Evolutionary conservation across 148 eudicot species (phyloP), one percentile per base, ranked within the genome.

Genomic region (Gaultheria prostrata): DNA sequence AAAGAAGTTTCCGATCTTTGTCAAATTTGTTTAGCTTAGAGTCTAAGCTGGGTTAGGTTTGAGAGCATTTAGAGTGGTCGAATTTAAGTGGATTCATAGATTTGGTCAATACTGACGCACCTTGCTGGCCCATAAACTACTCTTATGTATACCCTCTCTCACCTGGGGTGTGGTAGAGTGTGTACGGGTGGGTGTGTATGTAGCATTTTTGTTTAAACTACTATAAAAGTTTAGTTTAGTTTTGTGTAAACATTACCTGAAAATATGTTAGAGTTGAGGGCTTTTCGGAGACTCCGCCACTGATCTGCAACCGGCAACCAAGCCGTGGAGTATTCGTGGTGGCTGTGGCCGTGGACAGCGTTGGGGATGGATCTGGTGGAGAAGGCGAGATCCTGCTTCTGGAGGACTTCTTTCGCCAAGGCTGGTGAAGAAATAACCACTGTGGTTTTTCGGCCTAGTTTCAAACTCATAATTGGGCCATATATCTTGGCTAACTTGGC

Each of bases 391-490:
- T 33, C 49, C 4, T 63, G 69, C 32, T 63, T 63, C 4, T 63
- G 69, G 69, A 63, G 69, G 32, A 63, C 11, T 63, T 63, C 69
- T 63, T 63, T 63, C 50, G 87, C 87, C 14, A 76, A 7, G 51
- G 56, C 24, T 21, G 78, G 12, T n/a, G 84, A 85, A 1, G 87
- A 75, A 4, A 85, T 63, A 8, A 85, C 81, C 15, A 81, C 39
- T 1, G 57, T 39, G 56, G 69, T 85, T 6, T 49, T 24, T 10
- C 15, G 79, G n/a, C 87, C 87, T 1, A 85, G 76, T 76, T 85
- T 26, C 20, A 85, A n/a, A 1, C 75, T 30, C 81, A 81, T 48
- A n/a, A 85, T 77, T 3, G 84, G 84, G 7, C 87, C 87, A 6
- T 85, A 21, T 17, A 26, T 39, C 74, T 85, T 81, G 24, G 84